Evolutionary conservation across 202 grass and related monocot genomes (phyloP), one percentile per base, ranked within the genome.

Genomic region (Zizania palustris): DNA sequence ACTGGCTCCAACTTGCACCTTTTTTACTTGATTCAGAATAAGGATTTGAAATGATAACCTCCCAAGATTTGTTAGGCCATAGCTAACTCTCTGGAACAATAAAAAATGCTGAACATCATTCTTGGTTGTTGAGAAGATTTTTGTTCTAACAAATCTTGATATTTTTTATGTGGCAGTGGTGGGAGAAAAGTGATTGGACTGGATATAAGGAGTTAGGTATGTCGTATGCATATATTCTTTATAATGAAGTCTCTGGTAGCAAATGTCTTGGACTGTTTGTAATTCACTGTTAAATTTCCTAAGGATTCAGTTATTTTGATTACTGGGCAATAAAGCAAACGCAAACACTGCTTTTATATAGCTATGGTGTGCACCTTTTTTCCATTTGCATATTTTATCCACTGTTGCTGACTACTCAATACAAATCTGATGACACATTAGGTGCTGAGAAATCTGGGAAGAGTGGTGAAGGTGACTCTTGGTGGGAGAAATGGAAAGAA

Each of bases 401-500:
- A 4, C 73, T 15, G 4, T 45, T 9, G 12, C 21, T 72, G 6
- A 80, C 0, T 44, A 65, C 21, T 61, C 15, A 74, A 58, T 71
- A 33, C 60, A 71, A 66, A 70, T 67, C 0, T 20, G 2, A 36
- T 20, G 2, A 36, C 61, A 72, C 10, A 5, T 72, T 63, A 98
- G 96, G 96, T 67, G 89, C 91, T 2, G 89, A 95, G 59, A 98
- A 98, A 83, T 95, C 91, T 79, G 91, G 96, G 67, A 90, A 82
- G 74, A 98, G 95, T 74, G 87, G 74, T 72, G 85, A 90, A 75
- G 87, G 89, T 63, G 91, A 94, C 74, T 88, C 89, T 46, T 98
- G 91, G 91, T 92, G 91, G 96, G 96, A 95, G 70, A 98, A 91
- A 78, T 98, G 96, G 96, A 92, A 98, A 85, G 96, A 98, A 85